phyloP scores from a whole-genome alignment of 106 monocot species.

The Dendrobium huoshanense region DNA sequence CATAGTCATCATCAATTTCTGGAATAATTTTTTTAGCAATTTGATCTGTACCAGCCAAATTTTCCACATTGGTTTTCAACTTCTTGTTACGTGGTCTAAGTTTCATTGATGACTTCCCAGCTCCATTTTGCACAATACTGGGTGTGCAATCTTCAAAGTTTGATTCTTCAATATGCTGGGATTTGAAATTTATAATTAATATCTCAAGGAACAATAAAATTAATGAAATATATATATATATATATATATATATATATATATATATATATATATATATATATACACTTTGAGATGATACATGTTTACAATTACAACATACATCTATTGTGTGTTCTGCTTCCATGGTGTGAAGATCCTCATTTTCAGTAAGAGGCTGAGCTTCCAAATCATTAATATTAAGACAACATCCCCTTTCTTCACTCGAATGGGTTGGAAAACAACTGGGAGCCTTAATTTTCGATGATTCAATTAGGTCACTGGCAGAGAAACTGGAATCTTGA shows the following conservation, averaged over 20 bases:
- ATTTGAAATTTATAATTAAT: background rate
- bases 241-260: no score
- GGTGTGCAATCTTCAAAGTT: background rate
- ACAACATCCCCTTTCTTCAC: constrained; percentile 1
- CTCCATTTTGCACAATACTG: background rate
- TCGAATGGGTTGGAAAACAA: background rate
- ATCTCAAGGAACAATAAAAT: background rate
- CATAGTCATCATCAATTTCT: constrained; percentile 2
- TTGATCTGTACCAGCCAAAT: background rate
- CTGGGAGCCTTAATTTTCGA: background rate
- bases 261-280: no score
- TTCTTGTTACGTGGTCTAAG: background rate
- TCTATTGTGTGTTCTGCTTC: background rate
- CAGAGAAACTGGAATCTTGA: background rate
- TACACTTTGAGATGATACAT: background rate
- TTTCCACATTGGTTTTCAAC: background rate
- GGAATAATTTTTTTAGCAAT: background rate
- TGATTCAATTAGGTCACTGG: background rate
- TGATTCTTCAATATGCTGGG: background rate
- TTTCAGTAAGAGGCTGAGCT: background rate
- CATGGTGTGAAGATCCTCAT: background rate
- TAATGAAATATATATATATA: background rate
- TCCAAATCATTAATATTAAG: background rate
- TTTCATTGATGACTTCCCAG: background rate
- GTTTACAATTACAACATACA: background rate